Evolutionary conservation across 768 basidiomycete species (phyloP).

Genomic region (Galerina sulciceps): DNA sequence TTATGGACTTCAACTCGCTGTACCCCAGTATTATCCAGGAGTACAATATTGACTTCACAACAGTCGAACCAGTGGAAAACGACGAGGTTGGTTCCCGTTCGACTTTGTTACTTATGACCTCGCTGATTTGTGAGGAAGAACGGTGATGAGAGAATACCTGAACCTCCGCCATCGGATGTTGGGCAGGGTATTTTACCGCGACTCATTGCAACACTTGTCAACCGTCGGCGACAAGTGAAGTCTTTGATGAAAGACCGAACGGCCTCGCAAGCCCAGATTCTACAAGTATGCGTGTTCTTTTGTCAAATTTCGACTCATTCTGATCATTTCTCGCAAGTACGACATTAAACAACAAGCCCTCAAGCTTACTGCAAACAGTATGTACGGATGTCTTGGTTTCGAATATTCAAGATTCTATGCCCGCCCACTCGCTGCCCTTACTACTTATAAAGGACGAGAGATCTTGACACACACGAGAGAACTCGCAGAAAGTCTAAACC

Average conservation of each 20-base stretch:
- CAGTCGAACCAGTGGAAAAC: conserved; percentile 75
- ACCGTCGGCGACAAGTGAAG: conserved; percentile 88
- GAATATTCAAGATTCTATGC: conserved; percentile 97
- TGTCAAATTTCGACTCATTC: background rate
- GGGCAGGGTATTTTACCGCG: conserved; percentile 92
- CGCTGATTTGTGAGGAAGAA: conserved; percentile 16
- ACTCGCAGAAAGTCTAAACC: conserved; percentile 84
- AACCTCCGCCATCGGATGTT: conserved; percentile 75
- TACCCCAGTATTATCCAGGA: conserved; percentile 99
- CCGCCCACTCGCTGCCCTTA: conserved; percentile 93
- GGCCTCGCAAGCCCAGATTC: conserved; percentile 70
- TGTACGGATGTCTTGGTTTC: conserved; percentile 99
- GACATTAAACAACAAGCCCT: conserved; percentile 97
- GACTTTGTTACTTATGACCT: background rate
- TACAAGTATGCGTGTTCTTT: conserved; percentile 64
- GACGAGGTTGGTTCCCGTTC: conserved; percentile 47
- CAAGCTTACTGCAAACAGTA: conserved; percentile 98
- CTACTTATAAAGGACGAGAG: conserved; percentile 97
- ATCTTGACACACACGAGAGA: conserved; percentile 94
- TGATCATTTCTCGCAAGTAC: conserved; percentile 53
- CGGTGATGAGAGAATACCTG: conserved; percentile 87
- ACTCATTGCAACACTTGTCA: conserved; percentile 96
- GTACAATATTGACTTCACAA: conserved; percentile 99
- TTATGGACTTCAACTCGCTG: conserved; percentile 99
- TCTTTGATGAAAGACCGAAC: conserved; percentile 90